These are phyloP conservation scores for Huntiella bhutanensis DNA, from an alignment of 2,329 filamentous ascomycete species.

Conservation along the genomic window DNA sequence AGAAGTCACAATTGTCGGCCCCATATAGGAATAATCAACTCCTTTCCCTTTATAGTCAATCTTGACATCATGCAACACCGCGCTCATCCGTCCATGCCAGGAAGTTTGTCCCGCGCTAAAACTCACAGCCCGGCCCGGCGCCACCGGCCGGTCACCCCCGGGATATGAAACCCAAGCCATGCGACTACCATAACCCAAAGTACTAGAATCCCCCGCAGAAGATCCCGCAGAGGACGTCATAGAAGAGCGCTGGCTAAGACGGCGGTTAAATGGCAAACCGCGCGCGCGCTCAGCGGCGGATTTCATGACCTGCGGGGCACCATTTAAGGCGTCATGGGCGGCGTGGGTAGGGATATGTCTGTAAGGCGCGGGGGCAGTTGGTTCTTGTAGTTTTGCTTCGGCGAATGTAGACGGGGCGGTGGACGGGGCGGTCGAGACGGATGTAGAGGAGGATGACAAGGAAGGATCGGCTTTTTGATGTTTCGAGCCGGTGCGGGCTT, in stretches of 20 bases:
- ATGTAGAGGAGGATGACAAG: neutral
- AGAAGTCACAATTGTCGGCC: too few relatives aligned
- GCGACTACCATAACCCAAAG: neutral
- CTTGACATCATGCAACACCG: slow-evolving; percentile 1
- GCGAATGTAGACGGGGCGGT: slow-evolving; percentile 4
- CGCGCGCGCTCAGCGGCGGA: slow-evolving; percentile 5
- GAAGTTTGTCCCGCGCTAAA: neutral
- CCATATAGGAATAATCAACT: too few relatives aligned
- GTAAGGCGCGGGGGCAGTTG: slow-evolving; percentile 2
- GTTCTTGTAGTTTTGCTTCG: neutral
- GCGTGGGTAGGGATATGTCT: slow-evolving; percentile 12
- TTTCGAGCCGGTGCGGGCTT: slow-evolving; percentile 10
- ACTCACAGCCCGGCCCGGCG: neutral
- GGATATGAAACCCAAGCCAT: neutral
- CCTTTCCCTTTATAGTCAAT: too few relatives aligned
- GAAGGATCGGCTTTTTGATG: too few relatives aligned
- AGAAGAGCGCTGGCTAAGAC: neutral
- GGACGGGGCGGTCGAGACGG: neutral
- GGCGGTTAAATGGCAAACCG: slow-evolving; percentile 8
- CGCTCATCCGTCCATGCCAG: slow-evolving; percentile 9
- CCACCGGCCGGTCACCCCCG: neutral
- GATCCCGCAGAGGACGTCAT: neutral
- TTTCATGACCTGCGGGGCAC: slow-evolving; percentile 6
- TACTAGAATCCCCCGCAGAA: neutral
- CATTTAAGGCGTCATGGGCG: slow-evolving; percentile 10